A percentile compares a stretch with the other conserved stretches of the same genome.
phyloP scores from a whole-genome alignment of 1,139 yeast genomes.

The Yamadazyma blattariae region DNA sequence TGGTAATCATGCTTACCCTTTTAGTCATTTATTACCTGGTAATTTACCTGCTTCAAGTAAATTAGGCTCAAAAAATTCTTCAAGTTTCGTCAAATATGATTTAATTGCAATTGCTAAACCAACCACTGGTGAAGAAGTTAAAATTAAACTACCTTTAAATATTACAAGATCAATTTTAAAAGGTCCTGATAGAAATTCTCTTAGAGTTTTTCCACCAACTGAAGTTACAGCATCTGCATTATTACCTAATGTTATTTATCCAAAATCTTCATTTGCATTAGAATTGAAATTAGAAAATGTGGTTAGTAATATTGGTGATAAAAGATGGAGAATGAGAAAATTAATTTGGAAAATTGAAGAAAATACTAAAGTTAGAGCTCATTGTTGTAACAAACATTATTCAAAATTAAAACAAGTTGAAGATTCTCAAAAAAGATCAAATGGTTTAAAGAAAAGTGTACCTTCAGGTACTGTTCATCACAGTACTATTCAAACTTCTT shows the following conservation, averaged over 20 bases:
- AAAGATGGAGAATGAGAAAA: slow-evolving; percentile 93
- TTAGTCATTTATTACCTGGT: slow-evolving; percentile 90
- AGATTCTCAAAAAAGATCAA: slow-evolving; percentile 33
- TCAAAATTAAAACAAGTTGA: slow-evolving; percentile 47
- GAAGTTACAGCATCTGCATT: slow-evolving; percentile 83
- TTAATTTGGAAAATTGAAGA: slow-evolving; percentile 91
- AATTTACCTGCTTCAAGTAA: slow-evolving; percentile 78
- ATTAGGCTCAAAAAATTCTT: slow-evolving; percentile 52
- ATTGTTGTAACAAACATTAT: slow-evolving; percentile 56
- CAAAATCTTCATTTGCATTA: slow-evolving; percentile 79
- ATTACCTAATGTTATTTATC: slow-evolving; percentile 85
- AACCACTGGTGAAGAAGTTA: slow-evolving; percentile 22
- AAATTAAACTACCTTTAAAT: slow-evolving; percentile 63
- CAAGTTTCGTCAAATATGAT: slow-evolving; percentile 66
- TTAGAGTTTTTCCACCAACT: slow-evolving; percentile 94
- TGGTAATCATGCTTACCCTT: slow-evolving; percentile 87
- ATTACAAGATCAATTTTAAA: slow-evolving; percentile 74
- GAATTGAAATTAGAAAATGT: slow-evolving; percentile 83
- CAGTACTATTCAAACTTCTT: slow-evolving; percentile 36
- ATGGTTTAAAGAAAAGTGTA: slow-evolving; percentile 6
- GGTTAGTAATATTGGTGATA: slow-evolving; percentile 43
- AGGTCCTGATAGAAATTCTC: slow-evolving; percentile 82
- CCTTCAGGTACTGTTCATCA: slow-evolving; percentile 29
- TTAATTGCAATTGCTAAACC: slow-evolving; percentile 57
- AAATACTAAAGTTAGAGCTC: slow-evolving; percentile 56